These are phyloP conservation scores for Erythrophleum fordii DNA, from an alignment of 306 rosid genomes.

Conservation along the genomic window DNA sequence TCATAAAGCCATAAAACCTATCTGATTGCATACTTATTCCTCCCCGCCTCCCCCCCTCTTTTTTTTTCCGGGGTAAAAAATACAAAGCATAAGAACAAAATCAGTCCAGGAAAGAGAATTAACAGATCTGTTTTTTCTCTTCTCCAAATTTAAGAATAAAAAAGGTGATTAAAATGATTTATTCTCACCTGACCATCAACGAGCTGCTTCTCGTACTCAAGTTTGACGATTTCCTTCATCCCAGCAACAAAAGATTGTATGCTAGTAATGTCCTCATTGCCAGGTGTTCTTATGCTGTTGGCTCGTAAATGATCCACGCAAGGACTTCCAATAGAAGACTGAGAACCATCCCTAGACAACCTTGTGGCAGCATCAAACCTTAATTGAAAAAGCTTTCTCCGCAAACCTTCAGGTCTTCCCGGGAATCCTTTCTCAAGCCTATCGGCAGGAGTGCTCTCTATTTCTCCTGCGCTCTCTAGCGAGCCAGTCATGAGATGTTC, in stretches of 20 bases:
- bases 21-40: not conserved
- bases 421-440: slow-evolving; percentile 73
- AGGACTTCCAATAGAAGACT: slow-evolving; percentile 80
- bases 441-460: slow-evolving; percentile 69
- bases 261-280: slow-evolving; percentile 74
- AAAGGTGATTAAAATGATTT: slow-evolving; percentile 5
- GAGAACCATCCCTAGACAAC: slow-evolving; percentile 69
- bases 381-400: slow-evolving; percentile 57
- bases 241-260: slow-evolving; percentile 84
- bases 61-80: no score
- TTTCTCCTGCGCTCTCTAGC: slow-evolving; percentile 51
- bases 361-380: slow-evolving; percentile 46
- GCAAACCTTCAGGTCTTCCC: slow-evolving; percentile 84
- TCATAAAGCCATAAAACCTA: no score
- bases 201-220: slow-evolving; percentile 77
- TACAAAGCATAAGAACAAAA: slow-evolving; percentile 12
- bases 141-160: slow-evolving; percentile 14
- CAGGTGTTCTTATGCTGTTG: slow-evolving; percentile 57
- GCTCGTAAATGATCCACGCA: slow-evolving; percentile 53
- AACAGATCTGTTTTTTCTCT: not conserved
- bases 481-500: slow-evolving; percentile 56
- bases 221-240: slow-evolving; percentile 86
- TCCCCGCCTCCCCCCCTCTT: no score
- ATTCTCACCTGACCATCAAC: slow-evolving; percentile 73
- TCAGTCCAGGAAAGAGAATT: slow-evolving; percentile 1